Conservation (phyloP, 169 alveolate species). For the Cryptosporidium bovis region DNA sequence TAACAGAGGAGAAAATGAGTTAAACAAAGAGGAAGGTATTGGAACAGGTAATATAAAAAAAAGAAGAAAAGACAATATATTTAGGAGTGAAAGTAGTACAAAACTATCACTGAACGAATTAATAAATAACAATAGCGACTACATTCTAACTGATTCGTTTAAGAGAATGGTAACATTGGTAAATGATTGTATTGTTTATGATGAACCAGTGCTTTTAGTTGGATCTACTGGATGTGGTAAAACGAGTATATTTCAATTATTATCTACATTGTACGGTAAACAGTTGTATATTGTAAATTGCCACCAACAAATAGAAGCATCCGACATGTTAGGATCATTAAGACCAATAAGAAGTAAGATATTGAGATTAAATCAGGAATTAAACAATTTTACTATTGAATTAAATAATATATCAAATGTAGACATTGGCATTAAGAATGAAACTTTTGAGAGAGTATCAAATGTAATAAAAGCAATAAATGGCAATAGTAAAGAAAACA, state of each 20-base stretch:
- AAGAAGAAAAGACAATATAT: conserved; percentile 1
- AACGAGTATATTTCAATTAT: conserved; percentile 93
- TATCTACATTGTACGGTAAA: conserved; percentile 83
- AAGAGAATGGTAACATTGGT: conserved; percentile 89
- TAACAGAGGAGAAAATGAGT: not conserved
- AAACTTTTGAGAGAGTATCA: not conserved
- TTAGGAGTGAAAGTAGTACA: not conserved
- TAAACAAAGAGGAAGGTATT: not conserved
- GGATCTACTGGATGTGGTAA: conserved; percentile 99
- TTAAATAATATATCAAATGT: not conserved
- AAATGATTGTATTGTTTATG: conserved; percentile 89
- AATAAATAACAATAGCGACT: not conserved
- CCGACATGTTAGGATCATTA: conserved; percentile 95
- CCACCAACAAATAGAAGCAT: conserved; percentile 96
- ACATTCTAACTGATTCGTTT: conserved; percentile 70
- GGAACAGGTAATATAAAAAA: not conserved
- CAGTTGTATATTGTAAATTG: conserved; percentile 91
- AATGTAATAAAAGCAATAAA: not conserved
- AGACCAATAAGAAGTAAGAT: conserved; percentile 86
- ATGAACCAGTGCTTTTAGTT: conserved; percentile 98
- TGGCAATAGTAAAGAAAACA: not conserved
- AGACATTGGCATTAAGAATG: not conserved
- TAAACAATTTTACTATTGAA: conserved; percentile 25
- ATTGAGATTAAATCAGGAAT: conserved; percentile 28
- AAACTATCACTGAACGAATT: not conserved